Percentiles rank a stretch among this genome's conserved stretches.
Evolutionary conservation across 257 asterid species (phyloP).

Genomic region (Nicotiana otophora): DNA sequence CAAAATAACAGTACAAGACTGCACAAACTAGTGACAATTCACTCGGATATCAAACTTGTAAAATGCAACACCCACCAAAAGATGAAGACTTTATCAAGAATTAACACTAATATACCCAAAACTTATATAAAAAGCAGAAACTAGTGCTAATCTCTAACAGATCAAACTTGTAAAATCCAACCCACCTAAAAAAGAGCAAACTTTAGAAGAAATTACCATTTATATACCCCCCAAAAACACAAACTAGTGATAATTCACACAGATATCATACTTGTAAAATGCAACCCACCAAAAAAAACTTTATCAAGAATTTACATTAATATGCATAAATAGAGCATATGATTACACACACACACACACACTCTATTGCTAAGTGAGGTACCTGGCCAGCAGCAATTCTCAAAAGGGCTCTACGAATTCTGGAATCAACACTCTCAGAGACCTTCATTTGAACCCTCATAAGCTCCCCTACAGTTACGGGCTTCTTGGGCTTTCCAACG

Average conservation of each 20-base stretch:
- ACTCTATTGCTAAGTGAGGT: neutral
- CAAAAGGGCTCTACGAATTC: conserved; percentile 88
- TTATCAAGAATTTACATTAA: neutral
- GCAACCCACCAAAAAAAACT: neutral
- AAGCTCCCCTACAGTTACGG: conserved; percentile 77
- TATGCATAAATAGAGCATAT: neutral
- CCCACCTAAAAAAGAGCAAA: neutral
- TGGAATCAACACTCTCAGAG: conserved; percentile 67
- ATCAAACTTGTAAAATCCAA: neutral
- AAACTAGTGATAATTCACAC: neutral
- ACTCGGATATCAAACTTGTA: neutral
- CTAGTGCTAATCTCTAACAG: neutral
- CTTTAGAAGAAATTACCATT: neutral
- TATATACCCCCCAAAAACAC: neutral
- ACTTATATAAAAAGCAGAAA: neutral
- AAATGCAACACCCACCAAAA: neutral
- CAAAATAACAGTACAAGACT: neutral
- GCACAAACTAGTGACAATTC: neutral
- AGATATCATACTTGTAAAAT: neutral
- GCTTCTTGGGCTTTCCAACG: conserved; percentile 68
- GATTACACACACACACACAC: neutral
- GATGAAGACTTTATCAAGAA: neutral
- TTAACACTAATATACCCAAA: neutral
- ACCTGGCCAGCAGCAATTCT: conserved; percentile 98
- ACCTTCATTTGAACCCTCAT: conserved; percentile 89